These are phyloP conservation scores for Penicillium ochrochloron DNA, from an alignment of 495 filamentous ascomycete genomes.

Conservation along the genomic window DNA sequence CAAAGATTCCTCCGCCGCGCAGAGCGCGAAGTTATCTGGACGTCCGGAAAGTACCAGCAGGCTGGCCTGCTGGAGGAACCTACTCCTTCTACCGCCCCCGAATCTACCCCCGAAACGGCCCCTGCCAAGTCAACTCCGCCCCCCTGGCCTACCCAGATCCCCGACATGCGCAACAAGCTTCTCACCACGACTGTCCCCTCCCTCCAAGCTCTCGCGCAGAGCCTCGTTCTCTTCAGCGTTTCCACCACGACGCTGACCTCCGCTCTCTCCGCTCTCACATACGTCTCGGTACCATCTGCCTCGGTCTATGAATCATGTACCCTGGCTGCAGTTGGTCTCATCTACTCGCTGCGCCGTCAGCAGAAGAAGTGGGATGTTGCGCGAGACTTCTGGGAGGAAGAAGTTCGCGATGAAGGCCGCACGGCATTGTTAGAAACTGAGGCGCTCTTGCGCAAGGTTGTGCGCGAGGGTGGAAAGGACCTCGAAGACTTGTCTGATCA, in stretches of 20 bases:
- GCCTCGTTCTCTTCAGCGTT: constrained; percentile 73
- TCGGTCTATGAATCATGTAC: constrained; percentile 76
- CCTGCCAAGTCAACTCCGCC: constrained; percentile 22
- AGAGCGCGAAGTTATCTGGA: constrained; percentile 75
- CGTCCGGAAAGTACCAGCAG: constrained; percentile 79
- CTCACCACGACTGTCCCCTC: constrained; percentile 67
- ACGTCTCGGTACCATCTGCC: constrained; percentile 60
- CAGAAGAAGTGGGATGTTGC: constrained; percentile 80
- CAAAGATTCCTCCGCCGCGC: constrained; percentile 73
- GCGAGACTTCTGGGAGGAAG: constrained; percentile 70
- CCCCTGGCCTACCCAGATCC: constrained; percentile 52
- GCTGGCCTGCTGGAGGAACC: constrained; percentile 56
- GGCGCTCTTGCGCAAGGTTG: constrained; percentile 57
- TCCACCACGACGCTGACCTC: constrained; percentile 65
- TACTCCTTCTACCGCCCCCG: constrained; percentile 7
- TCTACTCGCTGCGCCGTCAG: constrained; percentile 72
- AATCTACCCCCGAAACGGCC: constrained; percentile 17
- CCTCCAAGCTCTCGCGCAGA: constrained; percentile 80
- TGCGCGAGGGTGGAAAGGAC: constrained; percentile 54
- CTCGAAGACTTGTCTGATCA: constrained; percentile 41
- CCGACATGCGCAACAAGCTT: constrained; percentile 56
- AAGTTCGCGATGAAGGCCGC: constrained; percentile 80
- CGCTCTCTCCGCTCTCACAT: constrained; percentile 69
- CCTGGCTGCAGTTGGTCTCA: constrained; percentile 76
- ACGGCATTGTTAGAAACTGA: constrained; percentile 73